Evolutionary conservation across 1,284 basidiomycete species (phyloP).

Genomic region (Leccinum subspadiceum): DNA sequence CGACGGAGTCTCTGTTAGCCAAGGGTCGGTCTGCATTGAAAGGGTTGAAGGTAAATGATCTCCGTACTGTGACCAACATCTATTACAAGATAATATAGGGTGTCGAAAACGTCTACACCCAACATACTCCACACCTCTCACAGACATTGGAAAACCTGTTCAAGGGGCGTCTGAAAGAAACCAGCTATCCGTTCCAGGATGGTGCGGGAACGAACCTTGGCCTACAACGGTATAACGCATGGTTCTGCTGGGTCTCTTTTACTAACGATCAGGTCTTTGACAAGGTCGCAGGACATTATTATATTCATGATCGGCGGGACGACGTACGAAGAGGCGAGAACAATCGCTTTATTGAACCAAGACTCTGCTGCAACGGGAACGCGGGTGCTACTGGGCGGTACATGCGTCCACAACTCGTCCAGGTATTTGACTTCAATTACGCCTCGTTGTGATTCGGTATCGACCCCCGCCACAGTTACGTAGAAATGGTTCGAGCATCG

Average conservation of each 20-base stretch:
- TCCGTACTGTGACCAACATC: not conserved
- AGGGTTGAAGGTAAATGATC: conserved; percentile 75
- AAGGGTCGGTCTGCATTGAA: conserved; percentile 94
- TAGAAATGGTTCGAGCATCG: conserved; percentile 71
- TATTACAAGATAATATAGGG: conserved; percentile 51
- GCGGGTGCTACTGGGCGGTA: conserved; percentile 85
- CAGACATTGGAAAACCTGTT: conserved; percentile 91
- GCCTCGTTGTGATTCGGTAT: not conserved
- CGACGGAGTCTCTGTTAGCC: conserved; percentile 92
- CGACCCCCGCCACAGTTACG: conserved; percentile 47
- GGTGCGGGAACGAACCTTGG: conserved; percentile 63
- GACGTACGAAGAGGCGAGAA: conserved; percentile 90
- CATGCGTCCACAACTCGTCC: conserved; percentile 89
- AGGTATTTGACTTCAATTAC: conserved; percentile 50
- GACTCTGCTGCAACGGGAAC: conserved; percentile 61
- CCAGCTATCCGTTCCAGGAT: conserved; percentile 89
- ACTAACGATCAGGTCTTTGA: conserved; percentile 1
- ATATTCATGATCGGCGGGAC: conserved; percentile 93
- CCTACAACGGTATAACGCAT: conserved; percentile 56
- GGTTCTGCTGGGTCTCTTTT: not conserved
- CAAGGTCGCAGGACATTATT: conserved; percentile 90
- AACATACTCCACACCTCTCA: conserved; percentile 91
- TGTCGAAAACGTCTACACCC: conserved; percentile 99
- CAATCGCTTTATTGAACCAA: conserved; percentile 83
- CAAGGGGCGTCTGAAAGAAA: conserved; percentile 83